These are phyloP conservation scores for Neodidymelliopsis sp. DNA, from an alignment of 2,329 filamentous ascomycete species.

Conservation along the genomic window DNA sequence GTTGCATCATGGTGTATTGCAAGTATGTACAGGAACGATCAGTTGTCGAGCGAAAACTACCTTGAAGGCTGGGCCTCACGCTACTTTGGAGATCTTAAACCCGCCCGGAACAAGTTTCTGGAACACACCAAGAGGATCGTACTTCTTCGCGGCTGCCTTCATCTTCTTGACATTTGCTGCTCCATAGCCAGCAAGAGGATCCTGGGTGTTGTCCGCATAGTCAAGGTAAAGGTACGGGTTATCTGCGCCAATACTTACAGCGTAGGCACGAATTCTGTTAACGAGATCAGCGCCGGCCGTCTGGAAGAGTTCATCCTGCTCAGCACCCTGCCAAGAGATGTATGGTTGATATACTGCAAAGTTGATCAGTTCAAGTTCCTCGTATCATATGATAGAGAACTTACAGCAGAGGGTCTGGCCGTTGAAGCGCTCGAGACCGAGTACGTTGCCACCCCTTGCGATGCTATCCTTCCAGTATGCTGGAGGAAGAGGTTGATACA, in stretches of 20 bases:
- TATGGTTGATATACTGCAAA: conserved; percentile 29
- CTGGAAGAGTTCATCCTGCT: conserved; percentile 31
- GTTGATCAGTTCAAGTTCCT: background rate
- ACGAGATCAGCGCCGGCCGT: conserved; percentile 24
- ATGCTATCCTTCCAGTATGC: conserved; percentile 44
- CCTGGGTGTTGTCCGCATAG: conserved; percentile 38
- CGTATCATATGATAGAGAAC: background rate
- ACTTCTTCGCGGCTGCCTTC: conserved; percentile 28
- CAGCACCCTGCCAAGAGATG: conserved; percentile 30
- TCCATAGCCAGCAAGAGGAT: conserved; percentile 34
- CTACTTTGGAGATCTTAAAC: conserved; percentile 37
- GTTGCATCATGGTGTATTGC: no score
- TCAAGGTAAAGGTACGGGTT: conserved; percentile 43
- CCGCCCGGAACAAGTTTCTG: conserved; percentile 36
- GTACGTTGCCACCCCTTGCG: conserved; percentile 51
- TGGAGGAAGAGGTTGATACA: conserved; percentile 52
- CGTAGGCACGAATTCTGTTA: conserved; percentile 24
- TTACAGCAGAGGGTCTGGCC: conserved; percentile 24
- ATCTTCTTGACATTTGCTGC: conserved; percentile 28
- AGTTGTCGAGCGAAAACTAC: background rate
- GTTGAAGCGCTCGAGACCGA: conserved; percentile 44
- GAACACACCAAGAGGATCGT: conserved; percentile 34
- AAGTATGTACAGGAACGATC: background rate
- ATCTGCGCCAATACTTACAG: conserved; percentile 28
- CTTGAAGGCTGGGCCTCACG: background rate